Conservation (phyloP, 2,329 filamentous ascomycete genomes). For the Hypoxylon sp. region DNA sequence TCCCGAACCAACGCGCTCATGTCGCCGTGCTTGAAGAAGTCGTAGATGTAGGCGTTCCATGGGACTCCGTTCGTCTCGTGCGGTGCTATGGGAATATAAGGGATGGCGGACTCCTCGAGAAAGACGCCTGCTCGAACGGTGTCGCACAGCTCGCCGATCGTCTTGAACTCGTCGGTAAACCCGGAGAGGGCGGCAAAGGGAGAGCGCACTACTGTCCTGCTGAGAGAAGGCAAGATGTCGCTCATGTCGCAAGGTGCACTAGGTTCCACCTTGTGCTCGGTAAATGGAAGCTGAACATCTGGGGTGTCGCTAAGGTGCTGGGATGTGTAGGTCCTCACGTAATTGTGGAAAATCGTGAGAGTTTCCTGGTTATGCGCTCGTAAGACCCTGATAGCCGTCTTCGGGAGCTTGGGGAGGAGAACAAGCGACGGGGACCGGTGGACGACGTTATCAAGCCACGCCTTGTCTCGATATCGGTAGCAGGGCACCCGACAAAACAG, state of each 20-base stretch:
- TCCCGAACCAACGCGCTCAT: slow-evolving; percentile 71
- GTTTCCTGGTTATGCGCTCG: slow-evolving; percentile 75
- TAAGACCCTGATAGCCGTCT: slow-evolving; percentile 69
- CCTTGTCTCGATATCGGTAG: slow-evolving; percentile 60
- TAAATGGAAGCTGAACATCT: slow-evolving; percentile 73
- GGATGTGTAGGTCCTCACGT: slow-evolving; percentile 77
- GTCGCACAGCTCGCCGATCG: slow-evolving; percentile 76
- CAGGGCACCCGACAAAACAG: slow-evolving; percentile 75
- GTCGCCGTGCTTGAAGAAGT: slow-evolving; percentile 84
- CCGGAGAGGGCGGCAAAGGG: slow-evolving; percentile 81
- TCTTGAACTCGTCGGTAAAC: slow-evolving; percentile 73
- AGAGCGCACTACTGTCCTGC: slow-evolving; percentile 69
- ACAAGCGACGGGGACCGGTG: slow-evolving; percentile 74
- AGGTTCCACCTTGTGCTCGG: slow-evolving; percentile 62
- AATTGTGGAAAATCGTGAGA: slow-evolving; percentile 75
- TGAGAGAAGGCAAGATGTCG: slow-evolving; percentile 52
- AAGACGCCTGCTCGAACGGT: slow-evolving; percentile 78
- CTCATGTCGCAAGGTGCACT: slow-evolving; percentile 45
- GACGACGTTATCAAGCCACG: slow-evolving; percentile 64
- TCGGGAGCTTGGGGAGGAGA: slow-evolving; percentile 75
- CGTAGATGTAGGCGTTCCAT: slow-evolving; percentile 78
- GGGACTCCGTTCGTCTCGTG: slow-evolving; percentile 65
- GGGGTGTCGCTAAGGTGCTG: slow-evolving; percentile 69
- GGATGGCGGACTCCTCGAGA: slow-evolving; percentile 80
- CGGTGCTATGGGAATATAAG: slow-evolving; percentile 74